A percentile compares a stretch with the other conserved stretches of the same genome.
Conservation (phyloP, 1,284 basidiomycete species). For the Coniferiporia weirii region DNA sequence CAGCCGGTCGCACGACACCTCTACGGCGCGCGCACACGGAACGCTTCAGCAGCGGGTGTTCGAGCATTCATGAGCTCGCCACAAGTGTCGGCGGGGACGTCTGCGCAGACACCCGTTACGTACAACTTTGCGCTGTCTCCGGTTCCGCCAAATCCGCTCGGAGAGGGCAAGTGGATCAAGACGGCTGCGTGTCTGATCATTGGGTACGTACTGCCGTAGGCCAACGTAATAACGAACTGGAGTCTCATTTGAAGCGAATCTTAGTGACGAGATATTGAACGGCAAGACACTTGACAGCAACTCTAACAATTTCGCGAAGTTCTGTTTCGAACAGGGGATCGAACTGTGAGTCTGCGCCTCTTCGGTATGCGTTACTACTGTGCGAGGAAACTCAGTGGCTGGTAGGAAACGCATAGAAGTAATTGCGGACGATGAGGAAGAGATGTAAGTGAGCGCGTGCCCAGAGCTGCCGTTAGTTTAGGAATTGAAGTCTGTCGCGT, state of each 20-base stretch:
- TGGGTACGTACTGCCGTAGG: slow-evolving; percentile 42
- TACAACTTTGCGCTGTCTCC: slow-evolving; percentile 48
- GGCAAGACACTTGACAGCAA: slow-evolving; percentile 89
- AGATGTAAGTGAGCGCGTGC: slow-evolving; percentile 54
- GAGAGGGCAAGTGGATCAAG: slow-evolving; percentile 63
- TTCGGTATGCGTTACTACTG: background rate
- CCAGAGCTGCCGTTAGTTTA: slow-evolving; percentile 26
- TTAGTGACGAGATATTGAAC: slow-evolving; percentile 78
- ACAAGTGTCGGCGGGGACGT: background rate
- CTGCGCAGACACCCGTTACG: slow-evolving; percentile 8
- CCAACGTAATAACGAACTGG: background rate
- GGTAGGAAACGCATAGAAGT: slow-evolving; percentile 86
- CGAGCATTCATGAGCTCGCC: background rate
- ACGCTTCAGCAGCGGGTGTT: background rate
- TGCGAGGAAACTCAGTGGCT: background rate
- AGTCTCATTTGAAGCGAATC: slow-evolving; percentile 1
- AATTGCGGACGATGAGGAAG: slow-evolving; percentile 83
- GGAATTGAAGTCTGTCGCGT: slow-evolving; percentile 9
- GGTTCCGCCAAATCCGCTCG: slow-evolving; percentile 56
- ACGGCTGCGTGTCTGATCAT: slow-evolving; percentile 73
- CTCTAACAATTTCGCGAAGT: slow-evolving; percentile 79
- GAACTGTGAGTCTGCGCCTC: slow-evolving; percentile 57
- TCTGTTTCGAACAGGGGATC: slow-evolving; percentile 84
- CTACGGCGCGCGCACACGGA: background rate
- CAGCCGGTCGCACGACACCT: background rate